Conservation (phyloP, 2,329 filamentous ascomycete genomes). For the Fusarium stilboides region DNA sequence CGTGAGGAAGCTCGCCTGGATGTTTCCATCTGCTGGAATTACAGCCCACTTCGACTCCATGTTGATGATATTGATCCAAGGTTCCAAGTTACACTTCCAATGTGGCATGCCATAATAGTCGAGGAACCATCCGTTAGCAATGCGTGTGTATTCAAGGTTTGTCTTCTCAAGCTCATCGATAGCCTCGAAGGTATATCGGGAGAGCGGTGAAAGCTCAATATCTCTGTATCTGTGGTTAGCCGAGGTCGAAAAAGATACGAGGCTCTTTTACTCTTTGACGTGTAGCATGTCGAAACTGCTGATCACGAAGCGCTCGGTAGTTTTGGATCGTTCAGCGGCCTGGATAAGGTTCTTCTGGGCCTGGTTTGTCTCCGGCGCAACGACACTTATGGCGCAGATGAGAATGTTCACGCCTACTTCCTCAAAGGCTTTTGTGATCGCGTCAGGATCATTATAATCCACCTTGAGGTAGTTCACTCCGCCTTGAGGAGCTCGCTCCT, state of each 20-base stretch:
- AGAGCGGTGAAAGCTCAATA: conserved; percentile 37
- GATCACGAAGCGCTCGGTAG: conserved; percentile 37
- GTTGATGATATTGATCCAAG: conserved; percentile 46
- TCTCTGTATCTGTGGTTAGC: conserved; percentile 21
- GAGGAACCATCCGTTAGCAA: conserved; percentile 46
- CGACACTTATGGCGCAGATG: conserved; percentile 43
- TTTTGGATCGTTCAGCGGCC: conserved; percentile 19
- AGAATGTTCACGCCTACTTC: conserved; percentile 22
- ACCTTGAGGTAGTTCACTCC: conserved; percentile 22
- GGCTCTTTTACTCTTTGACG: conserved; percentile 22
- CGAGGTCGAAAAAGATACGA: rapidly evolving
- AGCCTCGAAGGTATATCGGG: conserved; percentile 45
- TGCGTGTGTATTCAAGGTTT: conserved; percentile 26
- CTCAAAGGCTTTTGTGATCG: conserved; percentile 5
- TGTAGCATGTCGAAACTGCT: conserved; percentile 46
- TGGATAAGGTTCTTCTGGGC: conserved; percentile 41
- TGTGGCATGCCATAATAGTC: conserved; percentile 50
- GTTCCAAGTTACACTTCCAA: conserved; percentile 40
- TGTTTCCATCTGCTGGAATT: conserved; percentile 32
- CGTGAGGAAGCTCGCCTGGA: conserved; percentile 39
- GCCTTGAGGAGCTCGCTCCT: conserved; percentile 3
- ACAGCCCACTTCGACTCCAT: conserved; percentile 45
- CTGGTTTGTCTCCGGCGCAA: conserved; percentile 29
- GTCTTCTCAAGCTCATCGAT: conserved; percentile 34
- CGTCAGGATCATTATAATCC: conserved; percentile 19